phyloP scores from a whole-genome alignment of 371 early-diverging fungal genomes.

The Dichotomocladium elegans region DNA sequence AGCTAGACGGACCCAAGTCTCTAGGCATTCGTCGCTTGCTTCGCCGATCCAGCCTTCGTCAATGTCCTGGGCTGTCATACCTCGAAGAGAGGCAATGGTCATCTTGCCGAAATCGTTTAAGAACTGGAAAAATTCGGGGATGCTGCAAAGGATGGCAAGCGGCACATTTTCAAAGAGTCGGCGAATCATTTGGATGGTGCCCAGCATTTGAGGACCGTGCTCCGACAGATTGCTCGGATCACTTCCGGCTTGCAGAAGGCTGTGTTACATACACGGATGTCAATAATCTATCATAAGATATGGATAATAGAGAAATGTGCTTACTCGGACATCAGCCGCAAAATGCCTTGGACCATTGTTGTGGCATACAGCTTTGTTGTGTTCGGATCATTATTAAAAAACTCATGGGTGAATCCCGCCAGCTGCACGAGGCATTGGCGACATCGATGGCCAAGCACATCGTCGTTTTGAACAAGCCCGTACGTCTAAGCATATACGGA shows the following conservation, averaged over 20 bases:
- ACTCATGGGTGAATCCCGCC: constrained; percentile 64
- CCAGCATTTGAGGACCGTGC: constrained; percentile 46
- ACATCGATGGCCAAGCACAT: constrained; percentile 50
- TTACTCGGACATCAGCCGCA: constrained; percentile 57
- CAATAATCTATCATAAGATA: neutral
- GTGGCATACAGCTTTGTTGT: constrained; percentile 42
- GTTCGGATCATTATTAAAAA: constrained; percentile 47
- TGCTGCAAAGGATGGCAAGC: constrained; percentile 35
- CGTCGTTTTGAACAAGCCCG: constrained; percentile 42
- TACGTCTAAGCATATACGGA: too few relatives aligned
- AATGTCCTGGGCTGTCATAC: constrained; percentile 43
- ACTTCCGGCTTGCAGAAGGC: constrained; percentile 22
- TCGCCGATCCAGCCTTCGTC: constrained; percentile 61
- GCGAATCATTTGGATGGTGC: constrained; percentile 47
- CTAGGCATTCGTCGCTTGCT: constrained; percentile 67
- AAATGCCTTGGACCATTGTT: constrained; percentile 53
- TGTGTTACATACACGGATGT: constrained; percentile 3
- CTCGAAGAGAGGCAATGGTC: constrained; percentile 57
- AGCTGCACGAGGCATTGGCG: constrained; percentile 68
- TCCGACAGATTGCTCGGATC: constrained; percentile 30
- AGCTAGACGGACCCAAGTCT: constrained; percentile 65
- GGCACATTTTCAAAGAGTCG: constrained; percentile 42
- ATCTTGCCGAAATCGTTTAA: constrained; percentile 61
- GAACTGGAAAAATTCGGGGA: constrained; percentile 59
- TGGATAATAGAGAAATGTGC: neutral